A percentile compares a stretch with the other conserved stretches of the same genome.
Evolutionary conservation across 139 green algal species (phyloP).

Genomic region (Asterochloris erici): DNA sequence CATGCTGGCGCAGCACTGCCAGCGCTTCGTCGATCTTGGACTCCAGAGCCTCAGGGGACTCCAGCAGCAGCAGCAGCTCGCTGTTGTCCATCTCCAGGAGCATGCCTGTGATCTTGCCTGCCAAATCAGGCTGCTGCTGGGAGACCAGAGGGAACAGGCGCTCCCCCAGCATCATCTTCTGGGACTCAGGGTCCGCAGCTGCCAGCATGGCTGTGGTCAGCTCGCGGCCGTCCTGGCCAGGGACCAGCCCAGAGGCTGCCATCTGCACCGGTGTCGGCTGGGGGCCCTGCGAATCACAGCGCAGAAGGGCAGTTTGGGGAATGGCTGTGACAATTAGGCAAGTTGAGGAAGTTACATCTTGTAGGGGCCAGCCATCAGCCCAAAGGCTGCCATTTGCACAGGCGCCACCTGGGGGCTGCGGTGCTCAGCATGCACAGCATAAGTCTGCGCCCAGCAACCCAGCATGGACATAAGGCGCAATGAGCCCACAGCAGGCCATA

Average conservation of each 20-base stretch:
- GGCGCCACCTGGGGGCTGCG: no score
- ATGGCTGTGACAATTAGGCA: no score
- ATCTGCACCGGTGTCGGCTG: background rate
- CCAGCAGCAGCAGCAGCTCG: conserved; percentile 86
- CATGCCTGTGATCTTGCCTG: conserved; percentile 95
- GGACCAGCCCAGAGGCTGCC: conserved; percentile 22
- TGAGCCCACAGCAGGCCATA: no score
- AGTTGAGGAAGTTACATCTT: no score
- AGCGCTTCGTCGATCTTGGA: conserved; percentile 90
- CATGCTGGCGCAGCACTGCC: conserved; percentile 38
- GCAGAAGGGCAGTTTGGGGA: no score
- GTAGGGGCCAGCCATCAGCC: no score
- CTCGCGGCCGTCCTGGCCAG: conserved; percentile 27
- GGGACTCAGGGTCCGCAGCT: conserved; percentile 69
- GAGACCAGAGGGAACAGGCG: conserved; percentile 75
- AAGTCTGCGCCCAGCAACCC: no score
- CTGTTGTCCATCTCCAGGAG: conserved; percentile 94
- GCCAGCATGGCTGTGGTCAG: conserved; percentile 74
- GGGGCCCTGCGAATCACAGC: no score
- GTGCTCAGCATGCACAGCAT: no score
- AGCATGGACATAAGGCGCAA: no score
- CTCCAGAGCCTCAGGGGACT: conserved; percentile 63
- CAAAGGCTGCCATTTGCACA: no score
- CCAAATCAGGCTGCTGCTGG: conserved; percentile 68
- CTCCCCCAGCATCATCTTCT: conserved; percentile 92